phyloP scores from a whole-genome alignment of 164 flowering plant species.

The Sedum album region DNA sequence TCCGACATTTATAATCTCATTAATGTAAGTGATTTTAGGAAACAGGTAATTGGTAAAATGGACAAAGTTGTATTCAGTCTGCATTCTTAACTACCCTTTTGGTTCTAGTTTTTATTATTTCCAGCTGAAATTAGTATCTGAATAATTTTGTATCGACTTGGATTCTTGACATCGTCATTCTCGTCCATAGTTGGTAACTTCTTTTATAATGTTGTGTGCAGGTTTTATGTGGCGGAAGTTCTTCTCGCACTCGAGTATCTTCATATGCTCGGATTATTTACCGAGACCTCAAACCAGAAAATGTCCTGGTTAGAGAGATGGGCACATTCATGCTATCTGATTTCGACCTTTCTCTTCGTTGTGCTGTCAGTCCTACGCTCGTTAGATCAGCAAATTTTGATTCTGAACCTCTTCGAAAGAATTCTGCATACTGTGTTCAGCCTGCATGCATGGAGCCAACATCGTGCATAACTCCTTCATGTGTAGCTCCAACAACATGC shows the following conservation, averaged over 20 bases:
- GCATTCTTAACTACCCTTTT: no score
- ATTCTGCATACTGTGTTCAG: not conserved
- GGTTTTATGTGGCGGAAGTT: conserved; percentile 4
- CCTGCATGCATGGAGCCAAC: conserved; percentile 3
- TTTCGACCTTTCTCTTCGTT: conserved; percentile 2
- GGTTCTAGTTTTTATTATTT: no score
- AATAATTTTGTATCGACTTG: not conserved
- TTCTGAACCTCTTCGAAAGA: not conserved
- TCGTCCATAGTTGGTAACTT: not conserved
- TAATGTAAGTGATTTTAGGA: no score
- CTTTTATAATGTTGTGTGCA: not conserved
- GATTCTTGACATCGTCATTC: not conserved
- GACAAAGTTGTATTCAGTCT: no score
- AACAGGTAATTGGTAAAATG: no score
- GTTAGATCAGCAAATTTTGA: not conserved
- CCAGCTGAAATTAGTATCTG: not conserved
- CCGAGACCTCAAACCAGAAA: conserved; percentile 5
- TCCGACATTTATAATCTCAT: no score
- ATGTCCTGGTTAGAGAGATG: conserved; percentile 2
- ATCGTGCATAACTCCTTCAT: conserved; percentile 1
- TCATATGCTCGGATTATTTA: conserved; percentile 3
- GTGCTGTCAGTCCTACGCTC: not conserved
- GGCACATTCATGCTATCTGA: conserved; percentile 4
- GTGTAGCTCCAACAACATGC: not conserved
- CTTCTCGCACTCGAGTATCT: not conserved